Evolutionary conservation across 2,329 filamentous ascomycete species (phyloP), one percentile per base, ranked within the genome.

Genomic region (Rugonectria rugulosa): DNA sequence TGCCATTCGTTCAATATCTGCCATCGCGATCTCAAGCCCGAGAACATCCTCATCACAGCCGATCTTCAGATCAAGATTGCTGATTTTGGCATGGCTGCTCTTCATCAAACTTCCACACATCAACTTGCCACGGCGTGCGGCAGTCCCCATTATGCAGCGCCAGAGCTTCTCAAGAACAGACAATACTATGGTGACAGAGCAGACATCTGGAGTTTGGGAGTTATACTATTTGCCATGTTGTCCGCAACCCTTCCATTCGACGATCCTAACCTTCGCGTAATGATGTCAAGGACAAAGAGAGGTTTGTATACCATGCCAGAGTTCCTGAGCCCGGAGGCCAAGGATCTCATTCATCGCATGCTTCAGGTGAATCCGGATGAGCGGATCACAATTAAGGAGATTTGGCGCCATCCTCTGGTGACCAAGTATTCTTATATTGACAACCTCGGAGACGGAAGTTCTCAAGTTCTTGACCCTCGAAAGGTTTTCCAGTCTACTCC

Each of bases 51-150:
- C 15, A 81, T 99, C 45, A 92, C 92, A 53, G 79, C 80, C 3
- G 79, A 88, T 41, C 83, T 88, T 48, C 87, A 90, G 54, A 87
- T 98, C 72, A 99, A 98, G 75, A 88, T 99, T 66, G 94, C 94
- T 46, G 95, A 99, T 73, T 99, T 99, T 73, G 94, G 95, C 36
- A 97, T 99, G 93, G 95, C 95, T 38, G 94, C 94, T 4, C 80
- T 98, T 36, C 86, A 88, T 60, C 94, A 98, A 72, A 90, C 90
- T 4, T 83, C 86, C 20, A 88, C 87, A 8, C 88, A 92, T 62
- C 88, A 88, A 69, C 83, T 99, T 23, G 90, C 86, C 53, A 98
- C 95, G 1, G 92, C 94, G 5, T 99, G 95, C 67, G 95, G 95
- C 17, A 98, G 95, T 61, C 95, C 95, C 19, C 95, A 98, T 74